phyloP scores from a whole-genome alignment of 495 filamentous ascomycete species.

The Penicillium herquei region DNA sequence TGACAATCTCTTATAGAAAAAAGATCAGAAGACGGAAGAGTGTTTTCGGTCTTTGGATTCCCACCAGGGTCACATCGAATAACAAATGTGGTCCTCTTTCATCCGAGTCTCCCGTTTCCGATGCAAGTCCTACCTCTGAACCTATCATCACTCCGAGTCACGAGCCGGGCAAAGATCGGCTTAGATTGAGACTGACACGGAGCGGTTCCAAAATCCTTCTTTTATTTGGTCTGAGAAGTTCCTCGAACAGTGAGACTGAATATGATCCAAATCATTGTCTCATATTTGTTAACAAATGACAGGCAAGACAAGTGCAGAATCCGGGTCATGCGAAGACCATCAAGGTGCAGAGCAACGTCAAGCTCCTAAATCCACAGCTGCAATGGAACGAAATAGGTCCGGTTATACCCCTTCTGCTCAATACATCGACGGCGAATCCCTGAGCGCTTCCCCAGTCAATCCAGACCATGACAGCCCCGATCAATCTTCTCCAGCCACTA shows the following conservation, averaged over 20 bases:
- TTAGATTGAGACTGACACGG: slow-evolving; percentile 18
- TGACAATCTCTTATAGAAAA: slow-evolving; percentile 18
- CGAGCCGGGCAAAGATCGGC: slow-evolving; percentile 6
- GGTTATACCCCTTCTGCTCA: slow-evolving; percentile 1
- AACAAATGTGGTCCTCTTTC: slow-evolving; percentile 13
- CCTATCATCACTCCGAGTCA: slow-evolving; percentile 7
- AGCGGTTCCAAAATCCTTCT: slow-evolving; percentile 27
- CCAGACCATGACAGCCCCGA: background rate
- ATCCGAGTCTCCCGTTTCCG: slow-evolving; percentile 27
- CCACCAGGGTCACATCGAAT: slow-evolving; percentile 14
- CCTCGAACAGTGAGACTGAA: slow-evolving; percentile 15
- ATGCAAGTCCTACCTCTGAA: slow-evolving; percentile 22
- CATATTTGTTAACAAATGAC: background rate
- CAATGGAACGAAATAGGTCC: background rate
- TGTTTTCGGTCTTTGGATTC: slow-evolving; percentile 23
- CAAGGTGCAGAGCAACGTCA: background rate
- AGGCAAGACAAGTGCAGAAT: slow-evolving; percentile 20
- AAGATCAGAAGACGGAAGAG: slow-evolving; percentile 19
- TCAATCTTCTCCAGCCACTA: too few relatives aligned
- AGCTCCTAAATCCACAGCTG: background rate
- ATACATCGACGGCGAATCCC: slow-evolving; percentile 9
- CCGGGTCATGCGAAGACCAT: slow-evolving; percentile 8
- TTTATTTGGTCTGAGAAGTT: slow-evolving; percentile 21
- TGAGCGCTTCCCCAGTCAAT: slow-evolving; percentile 3
- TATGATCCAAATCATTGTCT: background rate